phyloP scores from a whole-genome alignment of 164 flowering plant species.

The Macadamia integrifolia region DNA sequence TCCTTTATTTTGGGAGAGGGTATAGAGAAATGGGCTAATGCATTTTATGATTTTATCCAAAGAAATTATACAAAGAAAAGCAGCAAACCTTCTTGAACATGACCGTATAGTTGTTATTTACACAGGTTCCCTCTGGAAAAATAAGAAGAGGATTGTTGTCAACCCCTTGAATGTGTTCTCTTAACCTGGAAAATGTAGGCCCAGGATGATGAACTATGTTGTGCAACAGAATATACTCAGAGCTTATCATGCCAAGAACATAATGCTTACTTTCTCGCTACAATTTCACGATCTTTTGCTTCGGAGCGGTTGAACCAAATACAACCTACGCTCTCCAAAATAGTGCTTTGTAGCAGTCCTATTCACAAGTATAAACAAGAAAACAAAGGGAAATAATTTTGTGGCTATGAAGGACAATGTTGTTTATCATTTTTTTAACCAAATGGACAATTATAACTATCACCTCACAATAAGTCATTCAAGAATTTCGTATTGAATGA shows the following conservation, averaged over 20 bases:
- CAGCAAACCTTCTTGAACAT: constrained; percentile 90
- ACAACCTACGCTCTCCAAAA: constrained; percentile 91
- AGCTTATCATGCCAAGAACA: neutral
- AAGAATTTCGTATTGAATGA: no score
- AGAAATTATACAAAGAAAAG: neutral
- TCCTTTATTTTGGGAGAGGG: no score
- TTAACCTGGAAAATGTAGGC: constrained; percentile 51
- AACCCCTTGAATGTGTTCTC: constrained; percentile 66
- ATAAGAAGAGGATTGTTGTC: constrained; percentile 97
- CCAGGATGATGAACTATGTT: constrained; percentile 1
- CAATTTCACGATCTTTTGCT: constrained; percentile 90
- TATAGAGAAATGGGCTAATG: no score
- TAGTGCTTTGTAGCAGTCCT: constrained; percentile 90
- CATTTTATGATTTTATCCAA: neutral
- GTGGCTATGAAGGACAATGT: no score
- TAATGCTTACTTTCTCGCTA: constrained; percentile 66
- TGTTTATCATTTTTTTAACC: no score
- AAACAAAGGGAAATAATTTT: no score
- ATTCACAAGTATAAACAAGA: constrained; percentile 1
- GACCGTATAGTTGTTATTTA: constrained; percentile 88
- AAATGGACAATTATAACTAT: no score
- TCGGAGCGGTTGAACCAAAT: constrained; percentile 98
- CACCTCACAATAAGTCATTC: no score
- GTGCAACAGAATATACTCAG: neutral
- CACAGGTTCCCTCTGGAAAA: constrained; percentile 99